Base-by-base conservation (phyloP, 2,329 filamentous ascomycete species). In the Neofusicoccum sp. region DNA sequence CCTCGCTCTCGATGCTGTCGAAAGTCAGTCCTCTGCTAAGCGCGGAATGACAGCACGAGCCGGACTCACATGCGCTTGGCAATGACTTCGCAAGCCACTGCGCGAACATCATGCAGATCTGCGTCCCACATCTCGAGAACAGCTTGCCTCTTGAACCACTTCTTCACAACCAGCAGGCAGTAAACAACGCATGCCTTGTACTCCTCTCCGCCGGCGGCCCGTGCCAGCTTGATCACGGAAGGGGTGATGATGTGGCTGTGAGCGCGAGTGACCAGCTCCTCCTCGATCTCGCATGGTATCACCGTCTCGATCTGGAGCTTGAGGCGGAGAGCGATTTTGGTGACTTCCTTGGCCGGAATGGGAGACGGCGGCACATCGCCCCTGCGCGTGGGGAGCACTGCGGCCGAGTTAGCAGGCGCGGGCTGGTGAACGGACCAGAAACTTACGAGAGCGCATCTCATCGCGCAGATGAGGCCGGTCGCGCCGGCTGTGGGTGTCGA, bases 261-360 rank as follows among this genome's bases (percentile, higher is more conserved):
- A 2, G 94, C 87, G 56, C 84, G 84, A 3, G 90, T 95, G 72
- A 99, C 83, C 62, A 85, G 81, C 4, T 83, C 83, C 72, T 91
- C 87, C 64, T 95, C 89, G 43, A 99, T 83, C 76, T 99, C 95
- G 80, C 92, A 97, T 1, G 94, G 91, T 31, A 99, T 86, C 62
- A 93, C 89, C 74, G 93, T 86, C 77, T 97, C 93, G 70, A 99
- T 88, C 69, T 97, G 87, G 74, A 96, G 92, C 71, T 94, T 96
- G 67, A 99, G 83, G 63, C 93, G 91, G 14, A 99, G 85, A 31
- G 93, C 94, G 62, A 96, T 84, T 74, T 93, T 93, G 65, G 94
- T 97, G 66, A 97, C 93, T 70, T 95, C 89, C 64, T 85, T 82
- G 11, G 93, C 83, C 1, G 91, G 86, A 39, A 94, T 87, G 33